Evolutionary conservation across 2,329 filamentous ascomycete genomes (phyloP), one percentile per base, ranked within the genome.

Genomic region (Epichloe sp.): DNA sequence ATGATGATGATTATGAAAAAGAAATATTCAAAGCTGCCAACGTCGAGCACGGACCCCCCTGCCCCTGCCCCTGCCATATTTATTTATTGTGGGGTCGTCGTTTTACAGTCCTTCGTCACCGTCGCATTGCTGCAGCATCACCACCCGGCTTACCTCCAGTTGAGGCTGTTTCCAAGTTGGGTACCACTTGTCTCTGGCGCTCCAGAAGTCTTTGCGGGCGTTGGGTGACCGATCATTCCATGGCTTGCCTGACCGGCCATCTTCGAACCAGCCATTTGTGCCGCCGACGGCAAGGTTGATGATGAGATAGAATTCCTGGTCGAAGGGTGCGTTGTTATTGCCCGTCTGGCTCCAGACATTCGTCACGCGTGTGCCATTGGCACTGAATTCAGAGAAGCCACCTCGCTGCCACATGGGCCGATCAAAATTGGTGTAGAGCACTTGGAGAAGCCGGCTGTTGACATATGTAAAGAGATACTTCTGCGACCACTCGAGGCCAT

Each of bases 391-490:
- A 5, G 84, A 26, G 63, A 90, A 90, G 48, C 74, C 68, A 31
- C 86, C 85, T 46, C 82, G 79, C 57, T 79, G 57, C 79, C 82
- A 89, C 61, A 89, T 77, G 10, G 79, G 74, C 59, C 78, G 63
- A 58, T 83, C 71, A 61, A 89, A 89, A 65, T 83, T 86, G 58
- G 79, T 83, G 71, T 89, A 94, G 55, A 88, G 75, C 48, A 91
- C 86, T 65, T 91, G 86, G 31, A 89, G 73, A 19, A 94, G 78
- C 12, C 85, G 82, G 44, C 79, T 84, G 73, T 93, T 85, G 71
- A 94, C 76, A 64, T 89, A 94, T 23, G 86, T 90, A 71, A 91
- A 94, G 53, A 93, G 71, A 65, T 94, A 93, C 66, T 90, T 91
- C 59, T 91, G 78, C 48, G 81, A 88, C 88, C 88, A 94, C 68